These are phyloP conservation scores for Trichoderma parareesei DNA, from an alignment of 495 filamentous ascomycete genomes.

Conservation along the genomic window DNA sequence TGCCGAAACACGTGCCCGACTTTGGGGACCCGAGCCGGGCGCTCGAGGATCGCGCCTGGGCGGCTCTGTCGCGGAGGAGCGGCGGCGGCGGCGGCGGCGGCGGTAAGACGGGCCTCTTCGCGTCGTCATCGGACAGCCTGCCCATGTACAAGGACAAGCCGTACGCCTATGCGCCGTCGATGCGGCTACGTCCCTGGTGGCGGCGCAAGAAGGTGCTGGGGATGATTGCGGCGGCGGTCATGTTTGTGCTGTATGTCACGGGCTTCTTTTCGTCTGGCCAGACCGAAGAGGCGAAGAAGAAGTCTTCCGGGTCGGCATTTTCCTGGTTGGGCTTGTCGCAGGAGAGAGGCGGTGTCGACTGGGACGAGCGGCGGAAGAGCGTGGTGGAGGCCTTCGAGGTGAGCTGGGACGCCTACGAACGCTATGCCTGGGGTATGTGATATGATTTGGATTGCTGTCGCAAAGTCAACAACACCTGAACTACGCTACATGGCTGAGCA, in stretches of 20 bases:
- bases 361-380: conserved; percentile 66
- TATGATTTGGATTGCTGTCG: neutral
- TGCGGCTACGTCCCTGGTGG: conserved; percentile 39
- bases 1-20: conserved; percentile 61
- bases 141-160: conserved; percentile 99
- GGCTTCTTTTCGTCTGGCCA: conserved; percentile 36
- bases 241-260: conserved; percentile 49
- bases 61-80: conserved; percentile 26
- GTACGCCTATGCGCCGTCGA: conserved; percentile 56
- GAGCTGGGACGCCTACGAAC: conserved; percentile 89
- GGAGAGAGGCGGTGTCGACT: conserved; percentile 47
- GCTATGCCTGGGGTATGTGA: conserved; percentile 84
- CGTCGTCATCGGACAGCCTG: conserved; percentile 48
- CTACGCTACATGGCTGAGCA: no score
- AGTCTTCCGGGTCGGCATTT: conserved; percentile 20
- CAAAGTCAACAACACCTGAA: no score
- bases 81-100: conserved; percentile 30
- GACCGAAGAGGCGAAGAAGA: neutral
- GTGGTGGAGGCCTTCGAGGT: conserved; percentile 85
- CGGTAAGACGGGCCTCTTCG: conserved; percentile 39
- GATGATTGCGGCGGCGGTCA: conserved; percentile 41
- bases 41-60: conserved; percentile 62
- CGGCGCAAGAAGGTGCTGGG: conserved; percentile 46
- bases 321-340: conserved; percentile 31
- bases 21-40: conserved; percentile 61